Evolutionary conservation across 176 grass and related monocot genomes (phyloP).

Genomic region (Tuctoria greenei): DNA sequence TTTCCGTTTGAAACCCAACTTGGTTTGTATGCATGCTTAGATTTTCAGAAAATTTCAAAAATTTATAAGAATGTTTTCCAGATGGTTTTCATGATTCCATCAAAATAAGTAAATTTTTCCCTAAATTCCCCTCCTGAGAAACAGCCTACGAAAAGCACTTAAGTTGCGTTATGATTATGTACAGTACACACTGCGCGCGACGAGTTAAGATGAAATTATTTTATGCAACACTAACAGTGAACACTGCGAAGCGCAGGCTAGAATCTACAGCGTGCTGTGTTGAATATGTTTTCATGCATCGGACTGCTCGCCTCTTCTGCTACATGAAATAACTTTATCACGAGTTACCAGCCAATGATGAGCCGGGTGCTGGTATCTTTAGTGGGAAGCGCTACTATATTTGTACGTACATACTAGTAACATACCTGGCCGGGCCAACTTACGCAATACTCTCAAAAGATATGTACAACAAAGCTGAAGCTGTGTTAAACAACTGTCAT

Average conservation of each 20-base stretch:
- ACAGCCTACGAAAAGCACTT: too few relatives aligned
- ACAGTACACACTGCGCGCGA: too few relatives aligned
- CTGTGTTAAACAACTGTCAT: too few relatives aligned
- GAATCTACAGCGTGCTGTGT: neutral
- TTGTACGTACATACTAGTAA: constrained; percentile 17
- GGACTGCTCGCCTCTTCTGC: neutral
- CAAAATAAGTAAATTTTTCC: too few relatives aligned
- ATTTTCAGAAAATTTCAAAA: too few relatives aligned
- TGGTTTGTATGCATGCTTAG: too few relatives aligned
- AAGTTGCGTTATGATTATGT: too few relatives aligned
- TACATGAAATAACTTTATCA: neutral
- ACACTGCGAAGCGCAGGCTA: neutral
- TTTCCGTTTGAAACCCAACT: too few relatives aligned
- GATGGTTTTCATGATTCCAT: too few relatives aligned
- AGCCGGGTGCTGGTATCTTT: neutral
- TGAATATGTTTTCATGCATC: constrained; percentile 17
- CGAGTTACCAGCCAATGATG: constrained; percentile 24
- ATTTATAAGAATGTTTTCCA: too few relatives aligned
- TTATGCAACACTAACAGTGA: neutral
- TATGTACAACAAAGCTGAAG: too few relatives aligned
- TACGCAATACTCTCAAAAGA: constrained; percentile 12
- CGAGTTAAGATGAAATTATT: neutral
- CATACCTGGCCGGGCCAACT: neutral
- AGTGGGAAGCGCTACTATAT: neutral
- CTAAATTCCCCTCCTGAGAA: too few relatives aligned